These are phyloP conservation scores for Acmispon strigosus DNA, from an alignment of 306 rosid genomes.

Conservation along the genomic window DNA sequence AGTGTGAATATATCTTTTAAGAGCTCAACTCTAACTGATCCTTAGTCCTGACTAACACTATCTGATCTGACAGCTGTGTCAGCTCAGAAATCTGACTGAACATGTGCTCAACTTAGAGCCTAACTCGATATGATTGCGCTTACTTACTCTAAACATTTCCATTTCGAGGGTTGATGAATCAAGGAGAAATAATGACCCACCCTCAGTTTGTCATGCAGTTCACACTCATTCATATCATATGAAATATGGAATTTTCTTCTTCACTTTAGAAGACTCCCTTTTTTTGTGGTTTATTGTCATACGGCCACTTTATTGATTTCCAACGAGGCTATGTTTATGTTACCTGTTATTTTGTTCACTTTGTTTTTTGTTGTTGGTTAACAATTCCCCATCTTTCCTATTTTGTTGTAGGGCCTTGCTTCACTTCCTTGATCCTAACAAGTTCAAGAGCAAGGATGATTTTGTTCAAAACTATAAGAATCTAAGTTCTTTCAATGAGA, in stretches of 20 bases:
- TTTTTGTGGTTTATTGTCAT: constrained; percentile 5
- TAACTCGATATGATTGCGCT: neutral
- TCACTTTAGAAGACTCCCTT: neutral
- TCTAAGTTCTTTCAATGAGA: constrained; percentile 96
- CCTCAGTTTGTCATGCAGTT: neutral
- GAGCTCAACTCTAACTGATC: neutral
- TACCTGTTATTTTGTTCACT: constrained; percentile 15
- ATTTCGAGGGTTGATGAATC: neutral
- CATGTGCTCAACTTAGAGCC: neutral
- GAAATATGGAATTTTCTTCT: neutral
- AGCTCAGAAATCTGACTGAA: neutral
- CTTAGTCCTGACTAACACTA: neutral
- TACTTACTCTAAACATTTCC: neutral
- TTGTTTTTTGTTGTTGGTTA: neutral
- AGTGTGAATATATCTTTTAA: neutral
- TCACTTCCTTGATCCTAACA: constrained; percentile 84
- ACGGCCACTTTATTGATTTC: neutral
- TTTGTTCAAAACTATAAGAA: constrained; percentile 96
- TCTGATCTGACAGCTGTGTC: neutral
- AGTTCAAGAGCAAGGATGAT: constrained; percentile 90
- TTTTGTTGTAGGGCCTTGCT: constrained; percentile 77
- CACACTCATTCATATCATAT: neutral
- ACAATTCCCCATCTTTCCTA: neutral
- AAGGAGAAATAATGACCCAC: neutral
- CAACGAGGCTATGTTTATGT: neutral